phyloP scores from a whole-genome alignment of 2,329 filamentous ascomycete species.

The Alternaria solani region DNA sequence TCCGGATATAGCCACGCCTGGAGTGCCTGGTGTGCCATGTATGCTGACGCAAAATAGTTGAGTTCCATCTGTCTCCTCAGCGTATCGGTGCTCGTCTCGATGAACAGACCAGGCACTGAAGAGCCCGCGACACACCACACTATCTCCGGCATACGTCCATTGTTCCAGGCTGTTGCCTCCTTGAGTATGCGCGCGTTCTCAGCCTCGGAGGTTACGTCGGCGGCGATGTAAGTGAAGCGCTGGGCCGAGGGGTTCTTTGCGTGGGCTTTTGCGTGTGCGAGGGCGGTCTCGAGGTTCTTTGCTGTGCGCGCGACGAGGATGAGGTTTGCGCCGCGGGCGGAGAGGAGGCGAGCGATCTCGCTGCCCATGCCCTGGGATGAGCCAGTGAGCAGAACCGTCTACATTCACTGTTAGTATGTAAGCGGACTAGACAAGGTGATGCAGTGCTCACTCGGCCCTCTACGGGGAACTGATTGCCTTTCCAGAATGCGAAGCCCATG shows the following conservation, averaged over 20 bases:
- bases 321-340: conserved; percentile 84
- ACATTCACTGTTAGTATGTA: conserved; percentile 6
- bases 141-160: conserved; percentile 75
- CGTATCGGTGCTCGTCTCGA: conserved; percentile 73
- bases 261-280: conserved; percentile 71
- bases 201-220: conserved; percentile 76
- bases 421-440: neutral
- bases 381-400: conserved; percentile 91
- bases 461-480: conserved; percentile 80
- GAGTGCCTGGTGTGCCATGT: conserved; percentile 83
- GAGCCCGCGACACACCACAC: conserved; percentile 91
- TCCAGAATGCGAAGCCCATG: conserved; percentile 72
- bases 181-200: conserved; percentile 75
- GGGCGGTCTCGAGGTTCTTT: conserved; percentile 74
- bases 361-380: conserved; percentile 93
- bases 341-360: conserved; percentile 75
- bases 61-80: conserved; percentile 85
- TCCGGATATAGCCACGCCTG: conserved; percentile 71
- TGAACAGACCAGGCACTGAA: conserved; percentile 76
- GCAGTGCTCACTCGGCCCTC: conserved; percentile 74
- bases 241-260: conserved; percentile 73
- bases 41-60: conserved; percentile 87
- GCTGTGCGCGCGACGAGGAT: conserved; percentile 83
- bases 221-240: conserved; percentile 82
- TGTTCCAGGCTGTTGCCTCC: conserved; percentile 81